Conservation (phyloP, 257 asterid genomes). For the Catharanthus roseus region DNA sequence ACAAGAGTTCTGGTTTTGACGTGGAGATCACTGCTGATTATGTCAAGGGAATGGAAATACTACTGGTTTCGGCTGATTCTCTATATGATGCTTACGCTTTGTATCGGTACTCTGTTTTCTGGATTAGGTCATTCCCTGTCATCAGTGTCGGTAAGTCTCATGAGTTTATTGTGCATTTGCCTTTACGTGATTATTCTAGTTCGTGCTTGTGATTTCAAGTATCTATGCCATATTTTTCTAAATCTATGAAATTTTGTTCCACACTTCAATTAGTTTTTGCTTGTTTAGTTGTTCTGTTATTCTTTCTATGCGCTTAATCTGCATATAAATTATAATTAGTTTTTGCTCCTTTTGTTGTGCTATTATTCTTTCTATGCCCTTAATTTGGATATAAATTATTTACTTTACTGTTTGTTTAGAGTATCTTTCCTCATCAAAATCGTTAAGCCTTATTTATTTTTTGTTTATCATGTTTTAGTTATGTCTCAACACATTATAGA, state of each 20-base stretch:
- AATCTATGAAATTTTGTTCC: neutral
- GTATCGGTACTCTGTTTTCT: slow-evolving; percentile 78
- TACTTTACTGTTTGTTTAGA: neutral
- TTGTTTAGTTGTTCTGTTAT: neutral
- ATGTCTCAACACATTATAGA: too few species aligned
- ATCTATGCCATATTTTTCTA: neutral
- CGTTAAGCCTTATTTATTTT: too few species aligned
- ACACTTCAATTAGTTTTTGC: neutral
- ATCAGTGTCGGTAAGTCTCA: slow-evolving; percentile 78
- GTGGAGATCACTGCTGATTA: slow-evolving; percentile 91
- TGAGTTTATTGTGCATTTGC: neutral
- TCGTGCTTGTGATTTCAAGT: neutral
- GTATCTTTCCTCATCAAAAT: neutral
- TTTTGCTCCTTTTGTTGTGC: too few species aligned
- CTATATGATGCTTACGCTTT: slow-evolving; percentile 67
- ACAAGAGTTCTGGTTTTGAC: slow-evolving; percentile 70
- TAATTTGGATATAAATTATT: too few species aligned
- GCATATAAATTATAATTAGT: neutral
- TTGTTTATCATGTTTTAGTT: too few species aligned
- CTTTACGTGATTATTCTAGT: neutral
- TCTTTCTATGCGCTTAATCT: neutral
- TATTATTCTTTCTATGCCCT: too few species aligned
- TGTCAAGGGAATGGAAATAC: slow-evolving; percentile 99
- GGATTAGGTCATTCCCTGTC: slow-evolving; percentile 96
- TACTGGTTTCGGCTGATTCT: slow-evolving; percentile 95